phyloP scores from a whole-genome alignment of 2,329 filamentous ascomycete genomes.

The Fusarium xylarioides region DNA sequence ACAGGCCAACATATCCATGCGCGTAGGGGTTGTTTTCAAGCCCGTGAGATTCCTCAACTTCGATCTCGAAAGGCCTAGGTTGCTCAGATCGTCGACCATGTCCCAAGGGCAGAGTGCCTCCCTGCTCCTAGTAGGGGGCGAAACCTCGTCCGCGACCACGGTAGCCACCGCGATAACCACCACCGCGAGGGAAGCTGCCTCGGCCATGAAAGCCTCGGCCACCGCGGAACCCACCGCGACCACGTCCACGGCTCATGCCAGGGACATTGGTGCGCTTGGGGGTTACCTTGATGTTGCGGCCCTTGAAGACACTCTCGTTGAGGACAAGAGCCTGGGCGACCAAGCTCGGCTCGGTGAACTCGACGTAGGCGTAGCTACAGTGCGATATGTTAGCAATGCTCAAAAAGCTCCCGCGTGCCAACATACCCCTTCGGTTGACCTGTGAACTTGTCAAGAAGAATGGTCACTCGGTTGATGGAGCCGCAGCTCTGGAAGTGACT shows the following conservation, averaged over 20 bases:
- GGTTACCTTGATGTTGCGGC: conserved; percentile 90
- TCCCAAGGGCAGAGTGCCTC: conserved; percentile 37
- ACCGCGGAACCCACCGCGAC: conserved; percentile 43
- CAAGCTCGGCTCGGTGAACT: conserved; percentile 93
- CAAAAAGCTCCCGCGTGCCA: background rate
- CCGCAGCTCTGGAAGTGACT: conserved; percentile 98
- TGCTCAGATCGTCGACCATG: conserved; percentile 28
- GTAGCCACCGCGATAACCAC: conserved; percentile 74
- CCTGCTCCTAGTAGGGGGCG: conserved; percentile 68
- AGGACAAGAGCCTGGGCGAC: conserved; percentile 93
- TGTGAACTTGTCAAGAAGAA: conserved; percentile 96
- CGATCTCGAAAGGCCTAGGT: conserved; percentile 38
- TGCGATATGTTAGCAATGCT: conserved; percentile 21
- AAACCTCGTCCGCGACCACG: conserved; percentile 72
- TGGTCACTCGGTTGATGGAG: conserved; percentile 97
- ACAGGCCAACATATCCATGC: conserved; percentile 19
- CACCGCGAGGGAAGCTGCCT: conserved; percentile 57
- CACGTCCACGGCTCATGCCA: conserved; percentile 86
- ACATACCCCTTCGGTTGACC: conserved; percentile 98
- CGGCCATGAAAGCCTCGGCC: conserved; percentile 63
- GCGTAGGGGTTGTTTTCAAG: conserved; percentile 17
- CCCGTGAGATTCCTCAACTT: conserved; percentile 36
- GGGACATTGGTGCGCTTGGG: conserved; percentile 98
- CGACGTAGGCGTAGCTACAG: conserved; percentile 93
- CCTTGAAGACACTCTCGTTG: conserved; percentile 96